phyloP scores from a whole-genome alignment of 495 filamentous ascomycete genomes.

The Lasiosphaeria miniovina region DNA sequence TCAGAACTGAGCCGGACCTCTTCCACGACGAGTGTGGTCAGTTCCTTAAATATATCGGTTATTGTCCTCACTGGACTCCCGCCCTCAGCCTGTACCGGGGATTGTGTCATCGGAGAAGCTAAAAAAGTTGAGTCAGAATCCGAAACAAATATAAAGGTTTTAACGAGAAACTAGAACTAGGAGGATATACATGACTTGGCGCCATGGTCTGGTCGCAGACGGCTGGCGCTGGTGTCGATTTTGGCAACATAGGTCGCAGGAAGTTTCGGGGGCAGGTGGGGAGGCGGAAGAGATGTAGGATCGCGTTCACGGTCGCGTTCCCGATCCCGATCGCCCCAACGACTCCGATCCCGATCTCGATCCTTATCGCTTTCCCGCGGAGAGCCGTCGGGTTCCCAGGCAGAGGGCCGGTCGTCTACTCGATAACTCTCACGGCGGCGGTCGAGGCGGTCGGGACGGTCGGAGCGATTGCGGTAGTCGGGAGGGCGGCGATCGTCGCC shows the following conservation, averaged over 20 bases:
- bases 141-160: neutral
- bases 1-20: constrained; percentile 6
- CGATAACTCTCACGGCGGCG: constrained; percentile 14
- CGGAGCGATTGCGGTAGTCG: constrained; percentile 15
- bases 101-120: neutral
- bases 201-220: constrained; percentile 5
- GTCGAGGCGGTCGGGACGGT: neutral
- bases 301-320: constrained; percentile 6
- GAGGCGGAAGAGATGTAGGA: neutral
- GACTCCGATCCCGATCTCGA: constrained; percentile 5
- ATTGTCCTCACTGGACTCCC: neutral
- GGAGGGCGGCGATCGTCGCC: constrained; percentile 18
- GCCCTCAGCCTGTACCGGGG: neutral
- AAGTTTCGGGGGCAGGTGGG: neutral
- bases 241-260: neutral
- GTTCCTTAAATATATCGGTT: neutral
- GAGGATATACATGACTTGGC: neutral
- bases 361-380: neutral
- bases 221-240: neutral
- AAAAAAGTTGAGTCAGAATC: neutral
- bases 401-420: constrained; percentile 7
- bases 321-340: constrained; percentile 7
- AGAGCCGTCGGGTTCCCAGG: too few species aligned
- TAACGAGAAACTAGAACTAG: too few species aligned
- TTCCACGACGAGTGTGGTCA: neutral